phyloP scores from a whole-genome alignment of 2,329 filamentous ascomycete species.

The Fusarium domesticum region DNA sequence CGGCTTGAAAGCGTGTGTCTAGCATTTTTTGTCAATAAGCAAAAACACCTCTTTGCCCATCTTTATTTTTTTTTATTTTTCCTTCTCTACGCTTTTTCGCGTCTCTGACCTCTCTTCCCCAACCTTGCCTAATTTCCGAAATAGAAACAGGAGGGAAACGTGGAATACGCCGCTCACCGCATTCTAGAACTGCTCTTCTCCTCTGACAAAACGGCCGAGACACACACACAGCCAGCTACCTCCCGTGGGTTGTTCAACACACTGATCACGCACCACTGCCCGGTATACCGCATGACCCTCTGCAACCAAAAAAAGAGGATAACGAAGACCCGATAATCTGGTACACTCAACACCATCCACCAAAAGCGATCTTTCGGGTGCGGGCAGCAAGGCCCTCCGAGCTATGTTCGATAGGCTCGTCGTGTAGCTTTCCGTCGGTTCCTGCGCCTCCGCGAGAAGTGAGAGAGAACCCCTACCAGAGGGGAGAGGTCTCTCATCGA shows the following conservation, averaged over 20 bases:
- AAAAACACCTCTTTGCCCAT: slow-evolving; percentile 27
- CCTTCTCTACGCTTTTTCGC: slow-evolving; percentile 15
- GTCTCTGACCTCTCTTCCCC: slow-evolving; percentile 13
- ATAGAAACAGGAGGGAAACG: no score
- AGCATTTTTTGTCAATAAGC: slow-evolving; percentile 18
- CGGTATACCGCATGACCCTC: slow-evolving; percentile 16
- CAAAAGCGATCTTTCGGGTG: slow-evolving; percentile 29
- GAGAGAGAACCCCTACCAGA: slow-evolving; percentile 24
- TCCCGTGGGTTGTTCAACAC: slow-evolving; percentile 25
- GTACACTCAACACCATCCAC: slow-evolving; percentile 15
- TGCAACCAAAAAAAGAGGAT: slow-evolving; percentile 15
- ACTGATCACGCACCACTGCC: slow-evolving; percentile 22
- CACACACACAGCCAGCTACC: slow-evolving; percentile 31
- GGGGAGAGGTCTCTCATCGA: slow-evolving; percentile 31
- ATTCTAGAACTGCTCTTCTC: slow-evolving; percentile 17
- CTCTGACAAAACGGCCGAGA: slow-evolving; percentile 29
- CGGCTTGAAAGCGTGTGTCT: slow-evolving; percentile 14
- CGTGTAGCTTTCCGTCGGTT: slow-evolving; percentile 34
- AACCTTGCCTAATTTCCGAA: slow-evolving; percentile 12
- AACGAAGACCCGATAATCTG: slow-evolving; percentile 17
- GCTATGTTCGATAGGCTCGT: slow-evolving; percentile 37
- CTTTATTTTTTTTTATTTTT: slow-evolving; percentile 15
- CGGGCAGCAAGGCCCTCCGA: slow-evolving; percentile 35
- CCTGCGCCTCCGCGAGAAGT: slow-evolving; percentile 27
- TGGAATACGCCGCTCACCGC: slow-evolving; percentile 22